These are phyloP conservation scores for Rhododendron kiyosumense DNA, from an alignment of 148 eudicot genomes.

Conservation along the genomic window DNA sequence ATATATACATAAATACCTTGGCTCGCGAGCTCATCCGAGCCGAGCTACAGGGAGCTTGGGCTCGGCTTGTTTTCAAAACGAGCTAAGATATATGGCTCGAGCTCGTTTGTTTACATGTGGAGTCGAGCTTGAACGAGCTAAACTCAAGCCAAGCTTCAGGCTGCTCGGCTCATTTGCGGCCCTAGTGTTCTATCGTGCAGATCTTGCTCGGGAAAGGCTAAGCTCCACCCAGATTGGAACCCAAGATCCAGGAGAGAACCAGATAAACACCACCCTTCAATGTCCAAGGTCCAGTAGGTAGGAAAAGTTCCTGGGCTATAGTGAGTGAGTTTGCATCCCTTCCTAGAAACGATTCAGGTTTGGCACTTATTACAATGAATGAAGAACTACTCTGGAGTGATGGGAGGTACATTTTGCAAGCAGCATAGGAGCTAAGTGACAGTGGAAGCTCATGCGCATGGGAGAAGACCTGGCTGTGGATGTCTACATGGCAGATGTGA, in stretches of 20 bases:
- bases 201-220: neutral
- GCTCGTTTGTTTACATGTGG: too few species aligned
- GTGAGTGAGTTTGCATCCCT: neutral
- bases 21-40: too few species aligned
- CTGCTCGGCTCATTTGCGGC: too few species aligned
- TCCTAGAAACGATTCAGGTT: constrained; percentile 35
- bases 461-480: constrained; percentile 83
- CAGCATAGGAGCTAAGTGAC: constrained; percentile 54
- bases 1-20: too few species aligned
- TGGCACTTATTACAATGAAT: constrained; percentile 74
- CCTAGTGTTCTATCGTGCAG: neutral
- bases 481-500: constrained; percentile 83
- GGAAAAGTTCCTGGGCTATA: neutral
- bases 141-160: too few species aligned
- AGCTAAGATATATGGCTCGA: too few species aligned
- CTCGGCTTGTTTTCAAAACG: too few species aligned
- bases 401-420: constrained; percentile 89
- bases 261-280: neutral
- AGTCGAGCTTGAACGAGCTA: too few species aligned
- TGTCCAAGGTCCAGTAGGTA: neutral
- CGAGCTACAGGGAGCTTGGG: too few species aligned
- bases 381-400: constrained; percentile 93
- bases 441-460: constrained; percentile 93
- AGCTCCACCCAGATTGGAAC: neutral
- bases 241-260: neutral